phyloP scores from a whole-genome alignment of 306 rosid species.

The Prunus mume region DNA sequence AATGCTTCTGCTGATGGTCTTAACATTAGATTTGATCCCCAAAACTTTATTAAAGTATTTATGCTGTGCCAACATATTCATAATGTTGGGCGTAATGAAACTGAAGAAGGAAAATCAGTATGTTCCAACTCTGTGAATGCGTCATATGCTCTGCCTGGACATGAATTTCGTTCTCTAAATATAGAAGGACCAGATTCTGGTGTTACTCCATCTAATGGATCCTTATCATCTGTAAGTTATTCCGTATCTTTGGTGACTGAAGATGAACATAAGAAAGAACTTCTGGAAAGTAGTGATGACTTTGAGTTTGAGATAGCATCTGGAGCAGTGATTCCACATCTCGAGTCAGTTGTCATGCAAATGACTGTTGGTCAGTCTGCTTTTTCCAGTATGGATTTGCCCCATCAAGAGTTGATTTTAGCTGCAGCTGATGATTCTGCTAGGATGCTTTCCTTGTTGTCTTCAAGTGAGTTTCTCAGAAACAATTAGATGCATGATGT shows the following conservation, averaged over 20 bases:
- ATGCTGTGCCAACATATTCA: slow-evolving; percentile 37
- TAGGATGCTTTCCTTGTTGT: slow-evolving; percentile 46
- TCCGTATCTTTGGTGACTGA: slow-evolving; percentile 55
- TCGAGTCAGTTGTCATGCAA: slow-evolving; percentile 70
- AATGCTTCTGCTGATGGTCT: slow-evolving; percentile 38
- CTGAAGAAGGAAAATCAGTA: slow-evolving; percentile 29
- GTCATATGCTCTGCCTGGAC: slow-evolving; percentile 21
- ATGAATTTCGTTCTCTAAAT: slow-evolving; percentile 30
- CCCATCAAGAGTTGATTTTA: slow-evolving; percentile 60
- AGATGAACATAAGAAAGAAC: slow-evolving; percentile 42
- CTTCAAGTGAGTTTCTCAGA: slow-evolving; percentile 65
- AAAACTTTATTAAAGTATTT: slow-evolving; percentile 43
- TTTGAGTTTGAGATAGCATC: slow-evolving; percentile 92
- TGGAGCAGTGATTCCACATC: slow-evolving; percentile 51
- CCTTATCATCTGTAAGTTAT: slow-evolving; percentile 58
- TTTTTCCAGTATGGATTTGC: slow-evolving; percentile 43
- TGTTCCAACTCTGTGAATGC: slow-evolving; percentile 29
- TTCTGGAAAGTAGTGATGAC: slow-evolving; percentile 65
- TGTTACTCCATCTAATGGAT: slow-evolving; percentile 70
- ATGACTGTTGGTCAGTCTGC: slow-evolving; percentile 85
- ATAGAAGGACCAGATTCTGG: slow-evolving; percentile 82
- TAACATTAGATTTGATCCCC: slow-evolving; percentile 44
- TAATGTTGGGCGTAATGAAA: slow-evolving; percentile 30
- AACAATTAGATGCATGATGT: slow-evolving; percentile 7
- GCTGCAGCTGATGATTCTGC: slow-evolving; percentile 65